Conservation (phyloP, 306 rosid species). For the Cucumis cinereus region DNA sequence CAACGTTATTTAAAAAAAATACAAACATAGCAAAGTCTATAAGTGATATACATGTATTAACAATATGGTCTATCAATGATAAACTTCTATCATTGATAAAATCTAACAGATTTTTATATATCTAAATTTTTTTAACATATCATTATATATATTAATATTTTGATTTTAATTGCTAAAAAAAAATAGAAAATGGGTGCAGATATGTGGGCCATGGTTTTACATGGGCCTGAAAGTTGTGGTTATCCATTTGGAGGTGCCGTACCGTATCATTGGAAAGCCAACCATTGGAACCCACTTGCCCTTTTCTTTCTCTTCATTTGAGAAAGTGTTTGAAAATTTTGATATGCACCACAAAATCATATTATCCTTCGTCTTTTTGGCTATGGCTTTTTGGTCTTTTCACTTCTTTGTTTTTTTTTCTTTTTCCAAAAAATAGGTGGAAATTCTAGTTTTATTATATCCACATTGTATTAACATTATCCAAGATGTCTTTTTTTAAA, state of each 20-base stretch:
- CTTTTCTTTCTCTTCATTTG: background rate
- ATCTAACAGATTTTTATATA: too few species aligned
- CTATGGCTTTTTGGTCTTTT: background rate
- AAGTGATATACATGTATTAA: too few species aligned
- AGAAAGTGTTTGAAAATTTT: background rate
- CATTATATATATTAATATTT: too few species aligned
- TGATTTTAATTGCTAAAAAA: too few species aligned
- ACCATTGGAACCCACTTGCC: background rate
- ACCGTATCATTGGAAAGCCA: background rate
- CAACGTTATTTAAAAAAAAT: too few species aligned
- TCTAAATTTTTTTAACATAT: too few species aligned
- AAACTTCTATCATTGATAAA: too few species aligned
- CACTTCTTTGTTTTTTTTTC: background rate
- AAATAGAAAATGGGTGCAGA: too few species aligned
- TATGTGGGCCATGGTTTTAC: background rate
- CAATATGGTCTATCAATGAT: too few species aligned
- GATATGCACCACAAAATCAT: background rate
- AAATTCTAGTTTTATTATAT: background rate
- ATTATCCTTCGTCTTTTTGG: background rate
- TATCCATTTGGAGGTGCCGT: background rate
- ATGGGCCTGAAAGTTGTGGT: background rate
- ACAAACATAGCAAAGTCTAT: too few species aligned
- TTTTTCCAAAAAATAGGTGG: background rate
- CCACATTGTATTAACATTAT: background rate
- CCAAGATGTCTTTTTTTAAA: background rate